These are phyloP conservation scores for Botrytis medusae DNA, from an alignment of 2,329 filamentous ascomycete genomes.

Conservation along the genomic window DNA sequence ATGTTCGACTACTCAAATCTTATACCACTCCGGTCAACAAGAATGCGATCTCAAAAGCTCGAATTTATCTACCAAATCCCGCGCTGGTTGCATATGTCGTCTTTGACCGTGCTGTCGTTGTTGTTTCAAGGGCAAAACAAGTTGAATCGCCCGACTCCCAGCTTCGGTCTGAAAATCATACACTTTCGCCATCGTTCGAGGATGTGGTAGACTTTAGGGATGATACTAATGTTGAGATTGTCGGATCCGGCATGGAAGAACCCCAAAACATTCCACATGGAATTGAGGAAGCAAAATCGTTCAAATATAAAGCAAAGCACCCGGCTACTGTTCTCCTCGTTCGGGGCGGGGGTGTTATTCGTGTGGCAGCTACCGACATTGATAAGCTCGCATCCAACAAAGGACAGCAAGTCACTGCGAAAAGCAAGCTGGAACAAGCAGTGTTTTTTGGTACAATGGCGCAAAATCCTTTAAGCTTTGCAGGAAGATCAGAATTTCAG, in stretches of 20 bases:
- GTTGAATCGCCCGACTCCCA: conserved; percentile 75
- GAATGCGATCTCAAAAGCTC: conserved; percentile 51
- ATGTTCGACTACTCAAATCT: conserved; percentile 66
- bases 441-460: conserved; percentile 85
- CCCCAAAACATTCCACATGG: conserved; percentile 42
- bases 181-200: conserved; percentile 69
- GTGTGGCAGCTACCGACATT: conserved; percentile 58
- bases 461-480: conserved; percentile 86
- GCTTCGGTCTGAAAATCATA: conserved; percentile 65
- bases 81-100: conserved; percentile 79
- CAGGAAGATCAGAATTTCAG: conserved; percentile 61
- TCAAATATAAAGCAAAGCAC: conserved; percentile 58
- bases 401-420: conserved; percentile 69
- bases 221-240: conserved; percentile 61
- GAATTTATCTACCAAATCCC: conserved; percentile 74
- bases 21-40: conserved; percentile 54
- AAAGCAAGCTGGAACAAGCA: conserved; percentile 89
- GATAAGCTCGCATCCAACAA: conserved; percentile 59
- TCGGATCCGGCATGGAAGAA: conserved; percentile 65
- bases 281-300: conserved; percentile 50
- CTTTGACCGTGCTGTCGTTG: conserved; percentile 73
- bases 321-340: conserved; percentile 62
- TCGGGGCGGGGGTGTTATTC: conserved; percentile 61
- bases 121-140: conserved; percentile 69
- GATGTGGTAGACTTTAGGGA: conserved; percentile 80